These are phyloP conservation scores for Glonium stellatum DNA, from an alignment of 495 filamentous ascomycete species.

Conservation along the genomic window DNA sequence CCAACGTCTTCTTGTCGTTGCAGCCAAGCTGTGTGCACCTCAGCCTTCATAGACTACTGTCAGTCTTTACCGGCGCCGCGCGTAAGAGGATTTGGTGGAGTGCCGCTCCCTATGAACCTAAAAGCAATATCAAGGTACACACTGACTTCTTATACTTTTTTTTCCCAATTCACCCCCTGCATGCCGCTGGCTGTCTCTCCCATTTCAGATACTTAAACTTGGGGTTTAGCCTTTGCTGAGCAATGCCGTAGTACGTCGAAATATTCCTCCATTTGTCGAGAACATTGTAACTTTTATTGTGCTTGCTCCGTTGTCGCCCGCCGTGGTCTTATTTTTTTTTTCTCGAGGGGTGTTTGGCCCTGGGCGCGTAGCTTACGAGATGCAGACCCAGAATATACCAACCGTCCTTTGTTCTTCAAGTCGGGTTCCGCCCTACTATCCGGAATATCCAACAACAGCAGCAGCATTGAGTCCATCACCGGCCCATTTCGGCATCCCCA, in stretches of 20 bases:
- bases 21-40: neutral
- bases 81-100: neutral
- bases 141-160: neutral
- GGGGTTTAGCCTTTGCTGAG: no score
- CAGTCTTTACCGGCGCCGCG: slow-evolving; percentile 1
- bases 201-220: neutral
- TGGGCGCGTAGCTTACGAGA: slow-evolving; percentile 11
- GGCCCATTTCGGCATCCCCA: slow-evolving; percentile 17
- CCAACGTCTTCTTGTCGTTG: slow-evolving; percentile 6
- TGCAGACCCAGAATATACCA: slow-evolving; percentile 24
- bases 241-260: slow-evolving; percentile 2
- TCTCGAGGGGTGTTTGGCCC: no score
- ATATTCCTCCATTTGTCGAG: no score
- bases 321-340: neutral
- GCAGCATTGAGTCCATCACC: neutral
- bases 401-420: slow-evolving; percentile 18
- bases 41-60: neutral
- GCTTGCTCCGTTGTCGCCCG: slow-evolving; percentile 5
- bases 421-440: slow-evolving; percentile 18
- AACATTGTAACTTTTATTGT: no score
- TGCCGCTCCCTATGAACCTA: neutral
- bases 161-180: neutral
- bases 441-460: slow-evolving; percentile 4
- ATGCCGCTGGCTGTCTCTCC: neutral
- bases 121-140: slow-evolving; percentile 7